Percentiles rank a stretch among this genome's conserved stretches.
These are phyloP conservation scores for Pisolithus orientalis DNA, from an alignment of 768 basidiomycete genomes.

Conservation along the genomic window DNA sequence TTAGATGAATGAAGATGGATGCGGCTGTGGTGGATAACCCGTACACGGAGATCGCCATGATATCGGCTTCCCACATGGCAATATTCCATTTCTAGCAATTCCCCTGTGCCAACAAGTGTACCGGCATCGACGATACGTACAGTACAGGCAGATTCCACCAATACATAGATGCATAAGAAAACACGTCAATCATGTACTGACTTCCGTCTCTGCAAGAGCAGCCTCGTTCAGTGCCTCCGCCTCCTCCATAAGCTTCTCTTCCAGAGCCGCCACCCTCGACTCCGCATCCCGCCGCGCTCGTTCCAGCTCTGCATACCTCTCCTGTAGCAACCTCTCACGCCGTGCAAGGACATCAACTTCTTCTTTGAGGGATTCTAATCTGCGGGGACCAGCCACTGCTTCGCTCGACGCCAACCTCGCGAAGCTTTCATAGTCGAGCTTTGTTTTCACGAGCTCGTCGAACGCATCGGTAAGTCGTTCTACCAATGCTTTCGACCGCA, in stretches of 20 bases:
- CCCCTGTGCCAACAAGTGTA: no score
- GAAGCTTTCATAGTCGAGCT: slow-evolving; percentile 78
- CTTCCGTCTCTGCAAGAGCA: slow-evolving; percentile 60
- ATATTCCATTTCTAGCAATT: no score
- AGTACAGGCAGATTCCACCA: not conserved
- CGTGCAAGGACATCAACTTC: slow-evolving; percentile 79
- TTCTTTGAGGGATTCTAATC: slow-evolving; percentile 74
- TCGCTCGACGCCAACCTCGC: slow-evolving; percentile 67
- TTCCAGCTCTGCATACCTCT: slow-evolving; percentile 77
- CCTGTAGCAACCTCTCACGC: slow-evolving; percentile 75
- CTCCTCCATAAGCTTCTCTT: slow-evolving; percentile 83
- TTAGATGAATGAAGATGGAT: not conserved
- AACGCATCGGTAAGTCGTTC: slow-evolving; percentile 63
- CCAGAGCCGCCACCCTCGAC: slow-evolving; percentile 54
- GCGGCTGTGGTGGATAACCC: not conserved
- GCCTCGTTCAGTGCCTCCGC: slow-evolving; percentile 79
- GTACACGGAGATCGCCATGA: slow-evolving; percentile 25
- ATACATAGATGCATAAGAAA: slow-evolving; percentile 10
- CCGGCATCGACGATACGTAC: not conserved
- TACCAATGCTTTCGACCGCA: slow-evolving; percentile 58
- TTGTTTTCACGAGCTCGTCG: slow-evolving; percentile 58
- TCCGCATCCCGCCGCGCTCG: slow-evolving; percentile 58
- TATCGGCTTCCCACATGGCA: slow-evolving; percentile 9
- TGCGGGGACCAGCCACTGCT: slow-evolving; percentile 64
- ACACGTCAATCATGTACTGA: slow-evolving; percentile 1